Evolutionary conservation across 108 stramenopile species (phyloP).

Genomic region (Cylindrotheca fusiformis): DNA sequence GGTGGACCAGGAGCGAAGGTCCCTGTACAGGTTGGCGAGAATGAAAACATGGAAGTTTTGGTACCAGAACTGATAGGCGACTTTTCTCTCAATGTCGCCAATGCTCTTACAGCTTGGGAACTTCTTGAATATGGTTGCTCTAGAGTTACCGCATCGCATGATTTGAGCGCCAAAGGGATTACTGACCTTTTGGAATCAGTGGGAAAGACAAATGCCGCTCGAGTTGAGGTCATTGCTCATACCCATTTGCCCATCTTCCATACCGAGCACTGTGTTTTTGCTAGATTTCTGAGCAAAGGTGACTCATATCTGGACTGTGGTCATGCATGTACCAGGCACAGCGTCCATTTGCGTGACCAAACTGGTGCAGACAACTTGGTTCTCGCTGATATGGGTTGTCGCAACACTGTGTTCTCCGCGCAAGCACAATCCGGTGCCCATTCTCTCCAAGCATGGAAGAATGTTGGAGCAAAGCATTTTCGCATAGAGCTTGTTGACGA

Average conservation of each 20-base stretch:
- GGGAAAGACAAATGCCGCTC: conserved; percentile 14
- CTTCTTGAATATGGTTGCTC: conserved; percentile 45
- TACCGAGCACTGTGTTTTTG: conserved; percentile 80
- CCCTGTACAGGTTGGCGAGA: conserved; percentile 5
- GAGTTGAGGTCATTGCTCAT: conserved; percentile 69
- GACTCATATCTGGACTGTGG: conserved; percentile 78
- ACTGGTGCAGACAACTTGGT: conserved; percentile 70
- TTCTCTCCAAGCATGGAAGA: conserved; percentile 47
- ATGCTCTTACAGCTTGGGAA: conserved; percentile 58
- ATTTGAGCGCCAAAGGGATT: conserved; percentile 58
- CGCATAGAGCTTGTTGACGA: conserved; percentile 80
- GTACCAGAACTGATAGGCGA: conserved; percentile 70
- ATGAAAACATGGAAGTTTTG: conserved; percentile 27
- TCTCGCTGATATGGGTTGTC: conserved; percentile 80
- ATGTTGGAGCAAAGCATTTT: conserved; percentile 47
- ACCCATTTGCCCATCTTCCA: conserved; percentile 78
- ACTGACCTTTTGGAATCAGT: conserved; percentile 30
- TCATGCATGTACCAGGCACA: conserved; percentile 72
- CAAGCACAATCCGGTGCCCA: conserved; percentile 65
- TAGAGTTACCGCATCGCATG: conserved; percentile 63
- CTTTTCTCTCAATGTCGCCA: conserved; percentile 72
- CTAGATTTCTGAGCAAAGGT: conserved; percentile 64
- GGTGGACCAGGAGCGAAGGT: conserved; percentile 41
- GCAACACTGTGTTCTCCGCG: conserved; percentile 76
- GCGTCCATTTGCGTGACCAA: conserved; percentile 70